Conservation (phyloP, 352 stramenopile species). For the Pilasporangium apinafurcum region DNA sequence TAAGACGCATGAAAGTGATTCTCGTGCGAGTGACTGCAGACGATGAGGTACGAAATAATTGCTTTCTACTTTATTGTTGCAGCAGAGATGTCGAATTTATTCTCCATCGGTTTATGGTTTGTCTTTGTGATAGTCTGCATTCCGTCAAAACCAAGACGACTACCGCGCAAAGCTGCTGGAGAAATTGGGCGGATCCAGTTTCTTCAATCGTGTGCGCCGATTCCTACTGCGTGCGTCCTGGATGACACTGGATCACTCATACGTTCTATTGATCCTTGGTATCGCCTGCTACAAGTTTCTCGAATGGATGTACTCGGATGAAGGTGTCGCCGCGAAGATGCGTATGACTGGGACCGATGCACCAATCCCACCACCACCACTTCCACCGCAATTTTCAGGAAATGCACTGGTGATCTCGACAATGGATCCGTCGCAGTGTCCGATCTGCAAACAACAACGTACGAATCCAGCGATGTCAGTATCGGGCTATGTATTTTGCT, state of each 20-base stretch:
- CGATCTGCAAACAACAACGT: slow-evolving; percentile 61
- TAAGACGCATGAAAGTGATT: slow-evolving; percentile 62
- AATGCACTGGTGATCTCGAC: slow-evolving; percentile 38
- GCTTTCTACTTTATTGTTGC: neutral
- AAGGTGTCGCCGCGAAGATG: slow-evolving; percentile 53
- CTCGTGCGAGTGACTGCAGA: slow-evolving; percentile 66
- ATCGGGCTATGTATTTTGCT: slow-evolving; percentile 83
- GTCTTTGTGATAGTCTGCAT: slow-evolving; percentile 18
- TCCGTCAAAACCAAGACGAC: slow-evolving; percentile 45
- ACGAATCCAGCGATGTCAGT: slow-evolving; percentile 69
- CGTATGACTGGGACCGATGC: slow-evolving; percentile 43
- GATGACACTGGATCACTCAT: slow-evolving; percentile 74
- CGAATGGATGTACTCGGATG: slow-evolving; percentile 88
- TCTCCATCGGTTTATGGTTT: neutral
- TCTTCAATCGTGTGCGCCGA: slow-evolving; percentile 36
- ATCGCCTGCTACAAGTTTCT: slow-evolving; percentile 84
- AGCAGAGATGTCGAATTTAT: neutral
- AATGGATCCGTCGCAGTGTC: slow-evolving; percentile 45
- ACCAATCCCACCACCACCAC: slow-evolving; percentile 63
- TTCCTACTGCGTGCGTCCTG: slow-evolving; percentile 46
- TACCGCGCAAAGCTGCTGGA: slow-evolving; percentile 46
- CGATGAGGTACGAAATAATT: slow-evolving; percentile 39
- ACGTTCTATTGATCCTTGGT: slow-evolving; percentile 65
- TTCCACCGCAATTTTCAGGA: slow-evolving; percentile 58
- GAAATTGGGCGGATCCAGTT: slow-evolving; percentile 29